Evolutionary conservation across 1,284 basidiomycete species (phyloP).

Genomic region (Sphaerobolus stellatus): DNA sequence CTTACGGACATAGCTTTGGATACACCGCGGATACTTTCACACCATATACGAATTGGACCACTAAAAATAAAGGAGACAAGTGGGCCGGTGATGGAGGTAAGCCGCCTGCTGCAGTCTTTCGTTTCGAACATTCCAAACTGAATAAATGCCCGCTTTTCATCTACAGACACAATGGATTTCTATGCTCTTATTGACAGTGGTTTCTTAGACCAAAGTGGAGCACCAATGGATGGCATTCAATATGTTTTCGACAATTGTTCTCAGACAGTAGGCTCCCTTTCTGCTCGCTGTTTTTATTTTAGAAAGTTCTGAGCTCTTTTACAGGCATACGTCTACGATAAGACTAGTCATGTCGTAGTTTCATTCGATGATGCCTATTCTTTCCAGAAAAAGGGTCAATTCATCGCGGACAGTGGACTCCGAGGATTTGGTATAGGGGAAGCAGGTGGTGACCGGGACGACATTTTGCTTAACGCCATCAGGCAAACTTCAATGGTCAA

Average conservation of each 20-base stretch:
- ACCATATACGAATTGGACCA: too few species aligned
- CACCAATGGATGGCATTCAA: conserved; percentile 45
- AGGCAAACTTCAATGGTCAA: too few species aligned
- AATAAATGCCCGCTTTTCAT: not conserved
- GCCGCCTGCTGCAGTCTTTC: conserved; percentile 39
- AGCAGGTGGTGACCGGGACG: conserved; percentile 56
- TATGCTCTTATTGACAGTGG: conserved; percentile 56
- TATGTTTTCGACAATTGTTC: conserved; percentile 61
- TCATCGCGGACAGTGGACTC: conserved; percentile 50
- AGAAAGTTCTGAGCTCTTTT: too few species aligned
- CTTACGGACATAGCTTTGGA: conserved; percentile 67
- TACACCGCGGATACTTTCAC: conserved; percentile 49
- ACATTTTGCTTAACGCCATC: conserved; percentile 58
- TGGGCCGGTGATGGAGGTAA: conserved; percentile 60
- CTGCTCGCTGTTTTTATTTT: too few species aligned
- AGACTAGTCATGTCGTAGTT: conserved; percentile 50
- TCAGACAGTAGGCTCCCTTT: too few species aligned
- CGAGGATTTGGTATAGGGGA: conserved; percentile 67
- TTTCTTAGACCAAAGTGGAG: conserved; percentile 53
- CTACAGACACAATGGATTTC: conserved; percentile 37
- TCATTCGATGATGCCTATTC: conserved; percentile 61
- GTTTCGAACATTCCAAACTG: conserved; percentile 42
- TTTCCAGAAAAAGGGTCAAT: conserved; percentile 59
- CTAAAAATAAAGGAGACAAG: conserved; percentile 38
- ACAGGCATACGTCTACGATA: conserved; percentile 65